These are phyloP conservation scores for Zarea fungicola DNA, from an alignment of 2,329 filamentous ascomycete genomes.

Conservation along the genomic window DNA sequence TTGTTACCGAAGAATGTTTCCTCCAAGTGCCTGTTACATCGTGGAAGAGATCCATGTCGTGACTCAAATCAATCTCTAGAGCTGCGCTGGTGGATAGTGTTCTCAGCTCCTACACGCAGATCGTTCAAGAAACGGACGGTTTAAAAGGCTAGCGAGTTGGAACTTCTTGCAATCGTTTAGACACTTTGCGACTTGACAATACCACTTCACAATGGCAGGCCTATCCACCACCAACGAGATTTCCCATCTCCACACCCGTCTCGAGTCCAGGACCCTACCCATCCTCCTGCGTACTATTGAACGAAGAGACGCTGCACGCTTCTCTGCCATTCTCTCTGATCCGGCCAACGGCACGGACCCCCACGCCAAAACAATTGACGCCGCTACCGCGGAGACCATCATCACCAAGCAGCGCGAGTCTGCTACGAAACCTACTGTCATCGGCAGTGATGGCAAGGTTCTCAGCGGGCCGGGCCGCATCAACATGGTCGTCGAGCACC, in stretches of 20 bases:
- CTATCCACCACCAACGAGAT: constrained; percentile 7
- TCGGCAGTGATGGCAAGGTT: constrained; percentile 12
- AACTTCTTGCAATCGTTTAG: too few relatives aligned
- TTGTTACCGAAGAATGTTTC: neutral
- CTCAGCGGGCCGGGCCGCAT: constrained; percentile 22
- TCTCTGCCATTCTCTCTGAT: constrained; percentile 23
- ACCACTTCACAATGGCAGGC: constrained; percentile 13
- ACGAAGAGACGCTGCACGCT: constrained; percentile 17
- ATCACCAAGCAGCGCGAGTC: constrained; percentile 21
- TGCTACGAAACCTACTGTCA: constrained; percentile 21
- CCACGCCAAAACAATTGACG: constrained; percentile 15
- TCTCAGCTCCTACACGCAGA: too few relatives aligned
- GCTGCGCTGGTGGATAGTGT: too few relatives aligned
- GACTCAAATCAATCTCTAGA: too few relatives aligned
- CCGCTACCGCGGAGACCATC: constrained; percentile 14
- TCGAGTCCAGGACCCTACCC: constrained; percentile 20
- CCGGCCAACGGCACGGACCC: constrained; percentile 17
- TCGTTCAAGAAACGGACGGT: too few relatives aligned
- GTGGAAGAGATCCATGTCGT: too few relatives aligned
- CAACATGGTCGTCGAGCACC: constrained; percentile 21
- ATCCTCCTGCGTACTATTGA: constrained; percentile 23
- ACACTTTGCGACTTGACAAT: too few relatives aligned
- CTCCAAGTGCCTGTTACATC: too few relatives aligned
- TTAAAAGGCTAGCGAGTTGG: too few relatives aligned
- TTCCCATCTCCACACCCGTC: constrained; percentile 20